phyloP scores from a whole-genome alignment of 1,284 basidiomycete species.

The Cryptococcus hybrid region DNA sequence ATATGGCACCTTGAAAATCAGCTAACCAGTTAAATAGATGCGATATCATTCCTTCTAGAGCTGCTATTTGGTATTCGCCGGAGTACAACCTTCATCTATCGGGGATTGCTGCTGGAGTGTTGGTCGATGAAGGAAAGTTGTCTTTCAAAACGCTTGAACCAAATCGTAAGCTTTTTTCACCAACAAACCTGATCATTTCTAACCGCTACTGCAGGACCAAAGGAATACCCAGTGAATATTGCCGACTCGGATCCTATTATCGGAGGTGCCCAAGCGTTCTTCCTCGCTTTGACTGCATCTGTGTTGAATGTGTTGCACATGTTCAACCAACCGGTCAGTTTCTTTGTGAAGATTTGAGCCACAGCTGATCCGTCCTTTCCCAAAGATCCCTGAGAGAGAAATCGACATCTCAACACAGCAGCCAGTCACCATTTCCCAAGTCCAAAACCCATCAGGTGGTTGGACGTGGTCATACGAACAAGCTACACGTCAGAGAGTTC shows the following conservation, averaged over 20 bases:
- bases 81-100: conserved; percentile 58
- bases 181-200: too few relatives aligned
- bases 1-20: background rate
- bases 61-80: conserved; percentile 63
- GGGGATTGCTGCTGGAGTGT: conserved; percentile 57
- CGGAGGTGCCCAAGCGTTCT: conserved; percentile 33
- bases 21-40: conserved; percentile 48
- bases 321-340: background rate
- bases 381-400: too few relatives aligned
- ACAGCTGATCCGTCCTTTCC: too few relatives aligned
- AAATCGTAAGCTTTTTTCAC: conserved; percentile 31
- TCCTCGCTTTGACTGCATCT: background rate
- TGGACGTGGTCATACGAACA: conserved; percentile 2
- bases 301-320: background rate
- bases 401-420: conserved; percentile 1
- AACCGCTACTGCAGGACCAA: conserved; percentile 43
- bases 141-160: conserved; percentile 54
- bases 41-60: conserved; percentile 55
- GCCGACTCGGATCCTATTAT: conserved; percentile 53
- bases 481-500: background rate
- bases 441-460: background rate
- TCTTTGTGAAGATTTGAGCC: too few relatives aligned
- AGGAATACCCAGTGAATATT: conserved; percentile 56
- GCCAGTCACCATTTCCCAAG: background rate
- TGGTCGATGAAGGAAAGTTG: conserved; percentile 55